Conservation (phyloP, 176 grass and related monocot species). For the Triticum monococcum region DNA sequence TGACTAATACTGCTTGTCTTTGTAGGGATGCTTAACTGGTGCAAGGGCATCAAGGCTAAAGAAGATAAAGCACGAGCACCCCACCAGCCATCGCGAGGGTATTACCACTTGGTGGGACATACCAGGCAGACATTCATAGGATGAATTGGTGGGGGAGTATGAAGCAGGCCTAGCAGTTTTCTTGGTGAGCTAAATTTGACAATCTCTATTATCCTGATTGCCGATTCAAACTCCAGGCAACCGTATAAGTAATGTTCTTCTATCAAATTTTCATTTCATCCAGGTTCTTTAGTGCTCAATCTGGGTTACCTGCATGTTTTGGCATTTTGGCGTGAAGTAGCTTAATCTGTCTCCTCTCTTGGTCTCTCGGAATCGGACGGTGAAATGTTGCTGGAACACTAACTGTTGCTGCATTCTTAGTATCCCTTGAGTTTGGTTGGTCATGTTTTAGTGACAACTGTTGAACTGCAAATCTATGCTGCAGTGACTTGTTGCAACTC, state of each 20-base stretch:
- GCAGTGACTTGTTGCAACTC: neutral
- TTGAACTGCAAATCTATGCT: neutral
- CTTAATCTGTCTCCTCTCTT: neutral
- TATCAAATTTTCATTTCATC: neutral
- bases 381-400: neutral
- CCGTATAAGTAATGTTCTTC: neutral
- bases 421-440: neutral
- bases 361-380: neutral
- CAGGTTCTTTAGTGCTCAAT: neutral
- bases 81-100: neutral
- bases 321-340: neutral
- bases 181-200: neutral
- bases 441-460: neutral
- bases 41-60: neutral
- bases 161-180: neutral
- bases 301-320: neutral
- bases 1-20: neutral
- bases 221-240: too few relatives aligned
- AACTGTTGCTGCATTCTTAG: neutral
- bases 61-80: neutral
- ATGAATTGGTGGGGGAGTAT: neutral
- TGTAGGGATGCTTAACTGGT: neutral
- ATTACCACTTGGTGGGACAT: slow-evolving; percentile 8
- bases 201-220: neutral
- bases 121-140: neutral